phyloP scores from a whole-genome alignment of 345 rosid species.

The Viola odorata region DNA sequence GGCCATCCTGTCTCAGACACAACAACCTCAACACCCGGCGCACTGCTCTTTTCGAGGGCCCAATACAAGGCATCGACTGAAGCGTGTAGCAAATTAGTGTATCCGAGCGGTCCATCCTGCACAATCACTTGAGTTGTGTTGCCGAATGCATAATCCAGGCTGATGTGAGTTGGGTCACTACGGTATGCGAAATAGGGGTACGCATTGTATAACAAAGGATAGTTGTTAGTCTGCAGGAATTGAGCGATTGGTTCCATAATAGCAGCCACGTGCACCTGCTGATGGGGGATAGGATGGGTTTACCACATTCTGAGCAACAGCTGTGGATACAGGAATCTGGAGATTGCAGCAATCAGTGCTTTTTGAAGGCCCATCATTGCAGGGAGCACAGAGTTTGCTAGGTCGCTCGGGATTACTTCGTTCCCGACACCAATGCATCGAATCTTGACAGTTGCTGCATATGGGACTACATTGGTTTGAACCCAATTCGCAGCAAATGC shows the following conservation, averaged over 20 bases:
- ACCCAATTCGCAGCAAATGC: slow-evolving; percentile 26
- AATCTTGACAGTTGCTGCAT: slow-evolving; percentile 29
- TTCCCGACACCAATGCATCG: slow-evolving; percentile 51
- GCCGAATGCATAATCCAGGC: slow-evolving; percentile 5
- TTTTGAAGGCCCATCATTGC: slow-evolving; percentile 27
- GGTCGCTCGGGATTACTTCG: slow-evolving; percentile 30
- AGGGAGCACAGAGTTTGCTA: slow-evolving; percentile 7
- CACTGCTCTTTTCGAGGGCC: slow-evolving; percentile 1
- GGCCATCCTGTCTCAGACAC: slow-evolving; percentile 13
- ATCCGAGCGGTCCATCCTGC: not conserved
- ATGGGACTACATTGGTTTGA: slow-evolving; percentile 23
- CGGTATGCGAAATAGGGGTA: not conserved
- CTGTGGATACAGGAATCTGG: slow-evolving; percentile 37
- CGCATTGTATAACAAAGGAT: slow-evolving; percentile 9
- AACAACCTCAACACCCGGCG: not conserved
- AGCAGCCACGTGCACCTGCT: slow-evolving; percentile 13
- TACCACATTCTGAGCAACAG: slow-evolving; percentile 17
- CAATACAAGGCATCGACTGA: not conserved
- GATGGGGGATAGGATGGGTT: slow-evolving; percentile 30
- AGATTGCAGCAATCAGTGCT: slow-evolving; percentile 18
- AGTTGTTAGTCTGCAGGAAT: not conserved
- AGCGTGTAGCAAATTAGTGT: slow-evolving; percentile 5
- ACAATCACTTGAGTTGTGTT: not conserved
- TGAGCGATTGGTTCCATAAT: slow-evolving; percentile 13
- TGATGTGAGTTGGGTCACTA: not conserved